phyloP scores from a whole-genome alignment of 1,139 yeast species.

The Blastobotrys raffinosifermentans region DNA sequence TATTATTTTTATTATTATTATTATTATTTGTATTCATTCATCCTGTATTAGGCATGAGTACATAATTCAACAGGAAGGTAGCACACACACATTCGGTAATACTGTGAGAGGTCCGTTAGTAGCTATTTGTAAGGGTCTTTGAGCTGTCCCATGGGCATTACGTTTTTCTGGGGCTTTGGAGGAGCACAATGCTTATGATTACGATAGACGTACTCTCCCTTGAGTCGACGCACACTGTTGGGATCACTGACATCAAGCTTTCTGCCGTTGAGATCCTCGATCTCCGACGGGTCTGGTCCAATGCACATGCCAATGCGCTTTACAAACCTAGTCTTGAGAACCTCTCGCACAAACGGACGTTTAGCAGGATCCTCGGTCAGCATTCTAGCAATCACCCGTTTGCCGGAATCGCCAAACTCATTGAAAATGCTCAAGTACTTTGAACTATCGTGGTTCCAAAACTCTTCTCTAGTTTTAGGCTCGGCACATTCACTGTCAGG shows the following conservation, averaged over 20 bases:
- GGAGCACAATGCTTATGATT: constrained; percentile 23
- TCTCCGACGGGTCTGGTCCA: constrained; percentile 40
- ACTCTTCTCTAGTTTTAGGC: constrained; percentile 39
- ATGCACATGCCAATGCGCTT: constrained; percentile 61
- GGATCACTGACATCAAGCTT: constrained; percentile 14
- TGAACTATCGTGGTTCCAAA: constrained; percentile 2
- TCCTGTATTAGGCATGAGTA: no score
- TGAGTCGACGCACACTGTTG: constrained; percentile 10
- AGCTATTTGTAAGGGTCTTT: constrained; percentile 15
- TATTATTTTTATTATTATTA: no score
- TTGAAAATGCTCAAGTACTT: constrained; percentile 19
- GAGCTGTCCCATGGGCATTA: constrained; percentile 6
- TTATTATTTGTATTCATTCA: no score
- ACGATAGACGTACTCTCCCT: constrained; percentile 15
- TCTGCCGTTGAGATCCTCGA: constrained; percentile 5
- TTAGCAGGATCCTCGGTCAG: constrained; percentile 69
- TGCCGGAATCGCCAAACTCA: constrained; percentile 27
- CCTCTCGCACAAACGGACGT: constrained; percentile 68
- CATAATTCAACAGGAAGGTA: no score
- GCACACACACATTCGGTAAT: no score
- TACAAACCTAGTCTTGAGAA: constrained; percentile 76
- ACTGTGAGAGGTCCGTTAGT: not conserved
- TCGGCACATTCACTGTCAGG: constrained; percentile 55
- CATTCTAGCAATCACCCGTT: constrained; percentile 34
- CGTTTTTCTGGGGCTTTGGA: constrained; percentile 11